Evolutionary conservation across 768 basidiomycete species (phyloP).

Genomic region (Russula dissimulans): DNA sequence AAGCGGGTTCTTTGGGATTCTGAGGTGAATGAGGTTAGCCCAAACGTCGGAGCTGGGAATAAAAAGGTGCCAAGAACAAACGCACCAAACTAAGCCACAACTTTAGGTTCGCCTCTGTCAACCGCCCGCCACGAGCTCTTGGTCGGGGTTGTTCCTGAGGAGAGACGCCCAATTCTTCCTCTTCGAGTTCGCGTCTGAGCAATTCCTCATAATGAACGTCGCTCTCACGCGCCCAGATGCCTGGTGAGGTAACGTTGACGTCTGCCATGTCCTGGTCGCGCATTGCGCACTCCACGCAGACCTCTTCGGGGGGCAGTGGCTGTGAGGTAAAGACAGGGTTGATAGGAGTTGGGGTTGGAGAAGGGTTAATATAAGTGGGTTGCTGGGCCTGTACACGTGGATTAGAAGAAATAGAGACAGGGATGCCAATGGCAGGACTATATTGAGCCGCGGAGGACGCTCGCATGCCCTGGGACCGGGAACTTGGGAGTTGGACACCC

Average conservation of each 20-base stretch:
- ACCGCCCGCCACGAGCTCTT: conserved; percentile 51
- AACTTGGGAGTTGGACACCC: not conserved
- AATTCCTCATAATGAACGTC: conserved; percentile 77
- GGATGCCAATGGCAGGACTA: conserved; percentile 25
- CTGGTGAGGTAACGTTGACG: conserved; percentile 77
- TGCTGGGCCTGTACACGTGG: conserved; percentile 64
- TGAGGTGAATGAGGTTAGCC: conserved; percentile 26
- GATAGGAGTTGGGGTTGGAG: conserved; percentile 41
- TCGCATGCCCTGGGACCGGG: conserved; percentile 6
- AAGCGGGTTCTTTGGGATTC: conserved; percentile 87
- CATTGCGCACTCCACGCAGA: conserved; percentile 98
- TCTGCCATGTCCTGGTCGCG: conserved; percentile 97
- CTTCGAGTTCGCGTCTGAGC: conserved; percentile 59
- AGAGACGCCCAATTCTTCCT: conserved; percentile 43
- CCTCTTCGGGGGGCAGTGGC: conserved; percentile 54
- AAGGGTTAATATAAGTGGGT: conserved; percentile 64
- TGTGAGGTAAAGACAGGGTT: conserved; percentile 50
- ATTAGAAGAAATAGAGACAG: conserved; percentile 56
- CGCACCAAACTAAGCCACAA: conserved; percentile 72
- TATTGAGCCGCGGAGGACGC: conserved; percentile 2
- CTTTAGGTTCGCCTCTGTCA: conserved; percentile 72
- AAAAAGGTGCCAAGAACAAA: conserved; percentile 10
- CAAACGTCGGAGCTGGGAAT: not conserved
- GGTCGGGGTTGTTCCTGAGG: conserved; percentile 51
- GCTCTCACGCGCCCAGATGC: conserved; percentile 87